Evolutionary conservation across 805 yeast species (phyloP), one percentile per base, ranked within the genome.

Genomic region (Kuraishia hungarica): DNA sequence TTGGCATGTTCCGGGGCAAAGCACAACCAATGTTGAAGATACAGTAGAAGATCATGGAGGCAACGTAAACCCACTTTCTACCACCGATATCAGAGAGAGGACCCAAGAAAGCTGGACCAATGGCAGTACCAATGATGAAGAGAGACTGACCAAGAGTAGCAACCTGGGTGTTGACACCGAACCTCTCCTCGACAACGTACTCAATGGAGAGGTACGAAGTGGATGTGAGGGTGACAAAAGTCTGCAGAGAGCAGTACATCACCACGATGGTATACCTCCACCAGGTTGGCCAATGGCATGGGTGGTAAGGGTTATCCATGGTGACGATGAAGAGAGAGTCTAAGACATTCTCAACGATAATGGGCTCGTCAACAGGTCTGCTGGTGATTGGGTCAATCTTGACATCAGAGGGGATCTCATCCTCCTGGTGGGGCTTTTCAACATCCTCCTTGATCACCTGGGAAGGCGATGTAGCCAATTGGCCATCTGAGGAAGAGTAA

Each of bases 31-130:
- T 66, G 55, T 66, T 67, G 57, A 67, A 66, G 43, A 68, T 55
- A 10, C 61, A 55, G 53, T 62, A 69, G 35, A 68, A 61, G 29
- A 67, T 19, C 47, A 60, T 62, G 20, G 72, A 67, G 26, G 60
- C 57, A 28, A 68, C 72, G 48, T 69, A 69, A 49, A 69, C 68
- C 72, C 72, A 68, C 59, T 69, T 69, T 60, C 73, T 61, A 50
- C 73, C 73, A 39, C 67, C 69, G 49, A 68, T 63, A 61, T 69
- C 73, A 2, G 73, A 68, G 26, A 69, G 58, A 22, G 73, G 73
- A 55, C 73, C 73, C 15, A 68, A 54, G 54, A 69, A 66, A 26
- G 70, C 70, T 20, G 72, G 72, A 19, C 73, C 73, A 52, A 69
- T 56, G 10, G 72, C 72, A 20, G 71, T 68, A 57, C 73, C 73